Base-by-base conservation (phyloP, 2,329 filamentous ascomycete genomes). In the Stachybotrys elegans region DNA sequence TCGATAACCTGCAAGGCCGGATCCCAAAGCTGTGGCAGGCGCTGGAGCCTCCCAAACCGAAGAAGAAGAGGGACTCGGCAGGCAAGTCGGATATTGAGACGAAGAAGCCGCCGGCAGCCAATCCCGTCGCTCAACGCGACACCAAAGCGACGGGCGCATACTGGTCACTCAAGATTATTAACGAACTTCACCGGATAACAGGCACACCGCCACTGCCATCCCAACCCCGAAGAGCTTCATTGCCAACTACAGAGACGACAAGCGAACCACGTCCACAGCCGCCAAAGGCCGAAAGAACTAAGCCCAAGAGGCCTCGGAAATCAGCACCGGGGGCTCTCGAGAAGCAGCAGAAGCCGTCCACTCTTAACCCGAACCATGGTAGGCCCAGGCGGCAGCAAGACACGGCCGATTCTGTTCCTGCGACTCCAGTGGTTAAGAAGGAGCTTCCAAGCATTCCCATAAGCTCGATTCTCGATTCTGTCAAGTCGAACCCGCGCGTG, bases 11-110 rank as follows among this genome's bases (percentile, higher is more conserved):
- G 43, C 78, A 76, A 48, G 62, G 66, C 41, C 75, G 78, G 43
- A 73, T 82, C 44, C 76, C 79, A 2, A 72, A 75, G 39, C 65
- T 85, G 4, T 85, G 81, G 80, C 63, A 78, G 45, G 72, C 73
- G 0, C 70, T 71, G 0, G 70, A 73, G 39, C 70, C 67, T 44
- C 62, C 66, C 38, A 73, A 71, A 52, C 53, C 51, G 14, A 66
- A 61, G 52, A 68, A 62, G 50, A 66, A 62, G 48, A 56, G 61
- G 22, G 65, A 66, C 22, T 57, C 54, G 6, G 48, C 48, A 19
- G 55, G 55, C 23, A 43, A 43, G 6, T 31, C 48, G 6, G 56
- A 56, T 6, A 51, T 43, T 22, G 48, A 65, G 36, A 51, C 45
- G 22, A 59, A 61, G 43, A 66, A 63, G 29, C 61, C 63, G 2